Evolutionary conservation across 148 eudicot species (phyloP).

Genomic region (Arctostaphylos glauca): DNA sequence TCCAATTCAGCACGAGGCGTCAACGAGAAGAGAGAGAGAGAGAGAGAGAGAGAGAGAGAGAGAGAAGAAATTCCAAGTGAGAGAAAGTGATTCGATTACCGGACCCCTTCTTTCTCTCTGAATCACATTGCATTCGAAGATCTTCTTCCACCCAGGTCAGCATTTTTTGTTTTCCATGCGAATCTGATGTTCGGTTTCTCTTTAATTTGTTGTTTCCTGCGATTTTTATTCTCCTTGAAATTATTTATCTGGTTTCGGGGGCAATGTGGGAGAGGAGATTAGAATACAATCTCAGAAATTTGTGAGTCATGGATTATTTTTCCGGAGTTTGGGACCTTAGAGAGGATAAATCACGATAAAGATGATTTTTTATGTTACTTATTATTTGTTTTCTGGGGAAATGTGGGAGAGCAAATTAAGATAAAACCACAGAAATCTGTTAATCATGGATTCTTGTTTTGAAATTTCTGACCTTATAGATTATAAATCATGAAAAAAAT

Average conservation of each 20-base stretch:
- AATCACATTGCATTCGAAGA: slow-evolving; percentile 16
- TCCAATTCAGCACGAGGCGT: slow-evolving; percentile 1
- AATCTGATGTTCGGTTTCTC: background rate
- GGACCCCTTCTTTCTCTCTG: background rate
- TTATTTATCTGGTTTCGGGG: background rate
- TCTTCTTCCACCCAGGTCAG: slow-evolving; percentile 21
- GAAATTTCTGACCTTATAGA: background rate
- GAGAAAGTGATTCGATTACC: background rate
- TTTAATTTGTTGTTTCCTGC: background rate
- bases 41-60: background rate
- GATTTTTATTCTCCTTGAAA: background rate
- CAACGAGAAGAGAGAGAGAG: background rate
- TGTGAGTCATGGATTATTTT: background rate
- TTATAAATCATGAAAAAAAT: background rate
- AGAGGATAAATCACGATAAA: background rate
- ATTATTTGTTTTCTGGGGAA: background rate
- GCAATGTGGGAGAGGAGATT: background rate
- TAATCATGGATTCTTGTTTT: background rate
- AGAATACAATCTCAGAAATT: background rate
- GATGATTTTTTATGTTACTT: background rate
- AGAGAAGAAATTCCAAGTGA: background rate
- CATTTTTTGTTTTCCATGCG: background rate
- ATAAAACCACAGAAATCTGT: background rate
- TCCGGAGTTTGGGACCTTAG: background rate
- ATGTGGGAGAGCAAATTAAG: background rate